These are phyloP conservation scores for Ambrosia hybrid DNA, from an alignment of 140 eudicot species.

Conservation along the genomic window DNA sequence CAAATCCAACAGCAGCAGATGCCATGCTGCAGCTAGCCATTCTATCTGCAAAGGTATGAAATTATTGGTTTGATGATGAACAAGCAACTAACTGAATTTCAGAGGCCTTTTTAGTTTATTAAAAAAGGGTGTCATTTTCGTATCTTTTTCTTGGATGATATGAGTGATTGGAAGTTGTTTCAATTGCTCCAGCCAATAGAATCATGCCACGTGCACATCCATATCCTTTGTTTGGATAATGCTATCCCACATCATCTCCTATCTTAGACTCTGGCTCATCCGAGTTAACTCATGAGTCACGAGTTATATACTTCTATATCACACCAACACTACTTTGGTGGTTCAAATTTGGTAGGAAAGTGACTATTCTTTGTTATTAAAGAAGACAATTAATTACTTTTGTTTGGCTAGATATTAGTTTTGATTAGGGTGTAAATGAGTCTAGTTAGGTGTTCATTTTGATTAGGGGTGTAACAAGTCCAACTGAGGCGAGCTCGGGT, in stretches of 20 bases:
- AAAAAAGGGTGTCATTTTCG: conserved; percentile 46
- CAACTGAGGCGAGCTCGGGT: too few relatives aligned
- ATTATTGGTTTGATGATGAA: conserved; percentile 2
- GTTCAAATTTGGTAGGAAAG: not conserved
- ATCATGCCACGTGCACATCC: conserved; percentile 48
- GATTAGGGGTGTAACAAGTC: too few relatives aligned
- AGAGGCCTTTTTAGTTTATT: conserved; percentile 41
- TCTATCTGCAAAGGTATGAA: conserved; percentile 9
- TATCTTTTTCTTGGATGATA: conserved; percentile 58
- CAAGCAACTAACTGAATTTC: conserved; percentile 15
- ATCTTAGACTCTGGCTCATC: conserved; percentile 9
- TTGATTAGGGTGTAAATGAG: not conserved
- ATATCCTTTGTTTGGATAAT: conserved; percentile 66
- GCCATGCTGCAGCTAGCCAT: conserved; percentile 80
- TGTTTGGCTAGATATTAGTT: not conserved
- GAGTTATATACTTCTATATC: too few relatives aligned
- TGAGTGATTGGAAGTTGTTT: conserved; percentile 35
- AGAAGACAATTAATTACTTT: not conserved
- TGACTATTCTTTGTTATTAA: not conserved
- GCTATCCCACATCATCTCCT: conserved; percentile 35
- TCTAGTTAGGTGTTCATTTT: too few relatives aligned
- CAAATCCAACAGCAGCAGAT: conserved; percentile 60
- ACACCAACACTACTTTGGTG: not conserved
- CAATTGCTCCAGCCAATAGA: conserved; percentile 40
- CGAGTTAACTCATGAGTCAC: conserved; percentile 14